Percentiles rank a stretch among this genome's conserved stretches.
Evolutionary conservation across 164 flowering plant genomes (phyloP).

Genomic region (Dillenia turbinata): DNA sequence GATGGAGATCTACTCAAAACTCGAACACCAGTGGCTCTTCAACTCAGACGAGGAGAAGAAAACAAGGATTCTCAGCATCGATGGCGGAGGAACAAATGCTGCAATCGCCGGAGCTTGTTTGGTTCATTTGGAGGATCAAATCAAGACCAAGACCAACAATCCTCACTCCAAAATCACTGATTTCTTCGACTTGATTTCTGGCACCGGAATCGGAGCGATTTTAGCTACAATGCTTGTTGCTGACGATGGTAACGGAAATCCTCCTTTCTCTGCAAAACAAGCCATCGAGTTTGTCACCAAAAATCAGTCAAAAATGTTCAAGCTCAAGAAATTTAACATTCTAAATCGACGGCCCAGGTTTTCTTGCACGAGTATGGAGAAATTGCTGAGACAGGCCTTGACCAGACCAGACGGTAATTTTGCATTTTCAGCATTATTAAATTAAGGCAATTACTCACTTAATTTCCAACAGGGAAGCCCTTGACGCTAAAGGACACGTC

Average conservation of each 20-base stretch:
- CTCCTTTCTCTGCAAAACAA: constrained; percentile 32
- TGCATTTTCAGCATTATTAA: too few species aligned
- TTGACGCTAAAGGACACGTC: constrained; percentile 44
- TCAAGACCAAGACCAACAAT: constrained; percentile 31
- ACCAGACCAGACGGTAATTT: constrained; percentile 18
- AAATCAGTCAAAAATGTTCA: constrained; percentile 16
- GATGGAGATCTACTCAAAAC: constrained; percentile 31
- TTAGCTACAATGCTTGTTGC: constrained; percentile 43
- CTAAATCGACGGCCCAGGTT: constrained; percentile 17
- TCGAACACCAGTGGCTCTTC: constrained; percentile 40
- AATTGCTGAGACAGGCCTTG: constrained; percentile 23
- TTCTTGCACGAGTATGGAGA: constrained; percentile 19
- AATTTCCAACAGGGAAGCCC: not conserved
- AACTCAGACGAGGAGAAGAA: constrained; percentile 19
- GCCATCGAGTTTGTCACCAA: constrained; percentile 28
- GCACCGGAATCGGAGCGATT: constrained; percentile 49
- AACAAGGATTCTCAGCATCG: constrained; percentile 38
- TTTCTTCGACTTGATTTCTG: constrained; percentile 47
- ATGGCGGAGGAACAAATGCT: constrained; percentile 36
- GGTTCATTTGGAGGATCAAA: constrained; percentile 32
- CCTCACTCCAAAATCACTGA: constrained; percentile 34
- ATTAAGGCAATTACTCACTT: too few species aligned
- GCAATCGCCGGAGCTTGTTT: constrained; percentile 31
- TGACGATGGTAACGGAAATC: constrained; percentile 32
- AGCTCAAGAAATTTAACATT: constrained; percentile 13